Percentiles rank a stretch among this genome's conserved stretches.
phyloP scores from a whole-genome alignment of 2,329 filamentous ascomycete species.

The Talaromyces sp. region DNA sequence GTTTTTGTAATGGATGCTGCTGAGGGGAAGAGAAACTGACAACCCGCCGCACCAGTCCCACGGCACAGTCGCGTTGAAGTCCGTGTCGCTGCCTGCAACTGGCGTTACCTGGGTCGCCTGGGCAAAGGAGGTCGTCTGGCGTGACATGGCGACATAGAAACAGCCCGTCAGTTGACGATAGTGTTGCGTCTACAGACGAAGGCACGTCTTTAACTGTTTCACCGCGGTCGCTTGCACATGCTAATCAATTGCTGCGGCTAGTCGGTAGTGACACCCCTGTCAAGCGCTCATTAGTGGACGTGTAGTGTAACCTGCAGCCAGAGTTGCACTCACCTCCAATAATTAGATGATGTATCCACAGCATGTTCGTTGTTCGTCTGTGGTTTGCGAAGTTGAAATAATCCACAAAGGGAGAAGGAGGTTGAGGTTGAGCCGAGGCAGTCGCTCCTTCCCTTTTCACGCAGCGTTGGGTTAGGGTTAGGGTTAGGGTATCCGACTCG shows the following conservation, averaged over 20 bases:
- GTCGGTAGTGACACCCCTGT: background rate
- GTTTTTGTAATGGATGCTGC: background rate
- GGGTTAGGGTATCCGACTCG: background rate
- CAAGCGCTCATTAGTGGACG: background rate
- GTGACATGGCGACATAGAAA: background rate
- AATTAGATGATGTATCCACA: too few relatives aligned
- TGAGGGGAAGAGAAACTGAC: constrained; percentile 1
- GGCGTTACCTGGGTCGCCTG: constrained; percentile 6
- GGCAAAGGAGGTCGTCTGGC: constrained; percentile 4
- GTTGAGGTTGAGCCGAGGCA: background rate
- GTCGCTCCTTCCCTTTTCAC: background rate
- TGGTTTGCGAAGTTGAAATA: background rate
- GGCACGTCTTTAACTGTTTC: background rate
- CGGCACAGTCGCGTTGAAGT: constrained; percentile 6
- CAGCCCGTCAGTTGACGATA: background rate
- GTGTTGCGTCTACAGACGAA: background rate
- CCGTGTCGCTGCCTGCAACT: constrained; percentile 4
- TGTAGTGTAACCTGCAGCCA: background rate
- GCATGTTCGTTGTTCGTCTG: background rate
- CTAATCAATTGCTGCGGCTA: background rate
- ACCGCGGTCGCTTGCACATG: background rate
- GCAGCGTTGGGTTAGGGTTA: background rate
- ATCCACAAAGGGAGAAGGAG: background rate
- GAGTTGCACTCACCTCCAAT: background rate
- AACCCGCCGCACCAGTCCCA: constrained; percentile 9